A percentile compares a stretch with the other conserved stretches of the same genome.
Evolutionary conservation across 768 basidiomycete species (phyloP).

Genomic region (Termitomyces titanicus): DNA sequence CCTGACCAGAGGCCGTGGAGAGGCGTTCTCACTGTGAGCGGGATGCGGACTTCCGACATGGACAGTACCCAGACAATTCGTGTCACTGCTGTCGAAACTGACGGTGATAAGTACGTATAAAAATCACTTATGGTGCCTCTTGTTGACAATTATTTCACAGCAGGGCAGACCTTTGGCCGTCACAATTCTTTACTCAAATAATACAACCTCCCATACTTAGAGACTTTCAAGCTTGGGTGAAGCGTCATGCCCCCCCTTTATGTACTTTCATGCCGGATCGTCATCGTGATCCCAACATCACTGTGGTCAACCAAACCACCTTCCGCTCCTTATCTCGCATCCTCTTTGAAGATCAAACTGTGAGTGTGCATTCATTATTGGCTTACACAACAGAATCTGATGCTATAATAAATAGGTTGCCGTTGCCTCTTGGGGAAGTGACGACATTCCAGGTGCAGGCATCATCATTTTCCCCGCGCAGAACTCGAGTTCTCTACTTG

Average conservation of each 20-base stretch:
- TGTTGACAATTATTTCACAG: conserved; percentile 30
- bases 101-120: conserved; percentile 61
- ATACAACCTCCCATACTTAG: conserved; percentile 36
- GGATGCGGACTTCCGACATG: conserved; percentile 44
- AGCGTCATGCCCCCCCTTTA: conserved; percentile 41
- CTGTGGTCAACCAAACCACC: conserved; percentile 47
- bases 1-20: conserved; percentile 50
- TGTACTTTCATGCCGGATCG: conserved; percentile 66
- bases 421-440: conserved; percentile 47
- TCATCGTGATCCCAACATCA: conserved; percentile 43
- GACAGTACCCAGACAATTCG: conserved; percentile 47
- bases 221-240: conserved; percentile 52
- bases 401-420: conserved; percentile 39
- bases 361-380: conserved; percentile 30
- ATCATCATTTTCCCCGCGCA: conserved; percentile 51
- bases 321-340: conserved; percentile 54
- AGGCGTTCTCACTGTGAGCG: conserved; percentile 49
- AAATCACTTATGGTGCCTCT: conserved; percentile 8
- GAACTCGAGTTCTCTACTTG: conserved; percentile 47
- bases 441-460: conserved; percentile 42
- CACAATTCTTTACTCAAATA: conserved; percentile 40
- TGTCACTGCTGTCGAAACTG: conserved; percentile 66
- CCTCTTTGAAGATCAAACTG: conserved; percentile 49
- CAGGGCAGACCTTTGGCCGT: conserved; percentile 57
- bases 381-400: conserved; percentile 4